Evolutionary conservation across 768 basidiomycete species (phyloP).

Genomic region (Coprinellus micaceus): DNA sequence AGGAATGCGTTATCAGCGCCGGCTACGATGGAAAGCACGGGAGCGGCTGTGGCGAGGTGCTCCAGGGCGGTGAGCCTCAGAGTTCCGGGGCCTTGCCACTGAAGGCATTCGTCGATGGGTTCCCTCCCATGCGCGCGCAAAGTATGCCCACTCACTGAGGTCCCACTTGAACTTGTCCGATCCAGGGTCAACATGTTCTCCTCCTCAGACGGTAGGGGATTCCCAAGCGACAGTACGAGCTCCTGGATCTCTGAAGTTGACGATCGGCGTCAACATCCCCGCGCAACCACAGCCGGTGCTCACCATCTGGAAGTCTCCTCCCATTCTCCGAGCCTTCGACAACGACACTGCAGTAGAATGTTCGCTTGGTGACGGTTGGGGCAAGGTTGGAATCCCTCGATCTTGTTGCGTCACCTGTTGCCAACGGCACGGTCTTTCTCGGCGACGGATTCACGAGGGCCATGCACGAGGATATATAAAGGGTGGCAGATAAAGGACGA

Average conservation of each 20-base stretch:
- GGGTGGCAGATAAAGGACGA: slow-evolving; percentile 7
- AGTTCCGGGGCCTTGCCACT: too few species aligned
- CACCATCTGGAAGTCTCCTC: slow-evolving; percentile 64
- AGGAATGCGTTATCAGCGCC: not conserved
- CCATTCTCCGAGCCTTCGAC: slow-evolving; percentile 80
- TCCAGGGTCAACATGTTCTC: slow-evolving; percentile 44
- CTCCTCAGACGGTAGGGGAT: slow-evolving; percentile 51
- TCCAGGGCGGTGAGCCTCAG: not conserved
- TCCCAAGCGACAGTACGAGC: slow-evolving; percentile 73
- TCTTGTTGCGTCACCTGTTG: slow-evolving; percentile 60
- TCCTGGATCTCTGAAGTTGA: slow-evolving; percentile 64
- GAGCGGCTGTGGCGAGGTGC: not conserved
- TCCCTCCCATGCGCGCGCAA: too few species aligned
- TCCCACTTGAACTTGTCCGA: slow-evolving; percentile 29
- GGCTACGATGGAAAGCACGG: not conserved
- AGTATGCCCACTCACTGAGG: slow-evolving; percentile 37
- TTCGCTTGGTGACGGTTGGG: slow-evolving; percentile 62
- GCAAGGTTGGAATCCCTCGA: slow-evolving; percentile 34
- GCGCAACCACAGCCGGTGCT: slow-evolving; percentile 13
- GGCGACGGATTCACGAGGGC: slow-evolving; percentile 60
- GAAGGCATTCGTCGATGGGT: too few species aligned
- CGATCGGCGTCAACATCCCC: slow-evolving; percentile 1
- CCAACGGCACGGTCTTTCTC: slow-evolving; percentile 68
- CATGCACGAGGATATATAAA: slow-evolving; percentile 36
- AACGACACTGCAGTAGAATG: slow-evolving; percentile 87